Evolutionary conservation across 2,329 filamentous ascomycete genomes (phyloP).

Genomic region (Stachybotrys echinatus): DNA sequence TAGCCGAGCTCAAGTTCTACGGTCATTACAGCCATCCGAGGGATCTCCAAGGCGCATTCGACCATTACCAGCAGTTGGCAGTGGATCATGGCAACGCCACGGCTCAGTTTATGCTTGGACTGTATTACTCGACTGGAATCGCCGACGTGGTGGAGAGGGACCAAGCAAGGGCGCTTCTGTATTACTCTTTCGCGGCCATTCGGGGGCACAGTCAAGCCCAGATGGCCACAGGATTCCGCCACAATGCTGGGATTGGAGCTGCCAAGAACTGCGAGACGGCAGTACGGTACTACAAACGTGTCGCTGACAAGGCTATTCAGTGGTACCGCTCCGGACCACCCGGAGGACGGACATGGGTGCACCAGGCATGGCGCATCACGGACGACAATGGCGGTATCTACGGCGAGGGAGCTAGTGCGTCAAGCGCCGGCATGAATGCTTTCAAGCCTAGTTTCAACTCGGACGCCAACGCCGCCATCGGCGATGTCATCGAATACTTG

Average conservation of each 20-base stretch:
- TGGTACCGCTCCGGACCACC: slow-evolving; percentile 89
- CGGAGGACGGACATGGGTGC: slow-evolving; percentile 72
- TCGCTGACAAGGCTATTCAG: slow-evolving; percentile 85
- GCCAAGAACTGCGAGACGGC: slow-evolving; percentile 81
- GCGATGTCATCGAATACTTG: slow-evolving; percentile 91
- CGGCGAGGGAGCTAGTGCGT: slow-evolving; percentile 87
- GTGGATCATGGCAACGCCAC: slow-evolving; percentile 77
- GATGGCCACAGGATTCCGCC: slow-evolving; percentile 87
- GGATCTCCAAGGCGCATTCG: slow-evolving; percentile 74
- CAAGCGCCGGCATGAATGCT: slow-evolving; percentile 80
- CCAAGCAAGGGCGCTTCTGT: slow-evolving; percentile 86
- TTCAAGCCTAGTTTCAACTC: slow-evolving; percentile 67
- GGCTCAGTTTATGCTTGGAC: slow-evolving; percentile 90
- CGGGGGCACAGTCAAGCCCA: slow-evolving; percentile 78
- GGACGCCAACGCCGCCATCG: slow-evolving; percentile 78
- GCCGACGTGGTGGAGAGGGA: slow-evolving; percentile 75
- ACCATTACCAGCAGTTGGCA: slow-evolving; percentile 75
- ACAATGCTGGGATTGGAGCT: slow-evolving; percentile 80
- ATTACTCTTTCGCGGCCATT: slow-evolving; percentile 89
- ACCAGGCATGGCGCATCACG: slow-evolving; percentile 77
- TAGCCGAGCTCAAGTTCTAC: slow-evolving; percentile 95
- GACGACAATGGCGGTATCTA: slow-evolving; percentile 92
- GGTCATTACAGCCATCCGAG: slow-evolving; percentile 87
- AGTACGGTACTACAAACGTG: slow-evolving; percentile 83
- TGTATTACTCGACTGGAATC: slow-evolving; percentile 93